Evolutionary conservation across 176 grass and related monocot species (phyloP), one percentile per base, ranked within the genome.

Genomic region (Zizania latifolia): DNA sequence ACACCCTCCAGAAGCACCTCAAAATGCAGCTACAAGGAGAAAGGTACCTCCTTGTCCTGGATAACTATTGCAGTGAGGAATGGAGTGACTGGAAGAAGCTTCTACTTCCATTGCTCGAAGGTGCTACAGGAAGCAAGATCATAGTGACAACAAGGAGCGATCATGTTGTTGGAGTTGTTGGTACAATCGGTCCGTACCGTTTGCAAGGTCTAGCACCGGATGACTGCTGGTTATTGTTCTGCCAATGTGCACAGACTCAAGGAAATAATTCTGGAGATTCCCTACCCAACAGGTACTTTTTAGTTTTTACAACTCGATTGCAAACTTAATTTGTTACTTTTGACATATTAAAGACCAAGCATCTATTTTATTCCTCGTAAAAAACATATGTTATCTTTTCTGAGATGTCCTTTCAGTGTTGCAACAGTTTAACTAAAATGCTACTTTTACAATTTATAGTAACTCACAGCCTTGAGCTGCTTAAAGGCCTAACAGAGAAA

Each of bases 11-110:
- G 66, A 58, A 4, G 22, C 44, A 5, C 9, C 41, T 88, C 0
- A 19, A 14, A 56, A 29, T 61, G 13, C 62, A 40, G 15, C 0
- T 92, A 1, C 16, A 40, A 17, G 89, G 56, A 48, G 83, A 13
- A 58, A 88, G 38, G 39, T 92, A 62, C 19, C 43, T 92, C 0
- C 85, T 92, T 75, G 85, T 92, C 17, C 68, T 88, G 10, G 89
- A 92, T 79, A 46, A 88, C 60, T 76, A 85, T 2, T 79, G 53
- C 62, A 72, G 32, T 17, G 76, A 79, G 75, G 53, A 0, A 10
- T 61, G 24, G 43, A 1, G 37, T 11, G 54, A 88, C 12, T 92
- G 89, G 89, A 28, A 65, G 0, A 70, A 31, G 15, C 73, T 92
- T 21, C 65, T 12, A 5, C 57, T 10, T 27, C 54, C 81, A 10